Percentiles rank a stretch among this genome's conserved stretches.
These are phyloP conservation scores for Hygrophoropsis aurantiaca DNA, from an alignment of 768 basidiomycete genomes.

Conservation along the genomic window DNA sequence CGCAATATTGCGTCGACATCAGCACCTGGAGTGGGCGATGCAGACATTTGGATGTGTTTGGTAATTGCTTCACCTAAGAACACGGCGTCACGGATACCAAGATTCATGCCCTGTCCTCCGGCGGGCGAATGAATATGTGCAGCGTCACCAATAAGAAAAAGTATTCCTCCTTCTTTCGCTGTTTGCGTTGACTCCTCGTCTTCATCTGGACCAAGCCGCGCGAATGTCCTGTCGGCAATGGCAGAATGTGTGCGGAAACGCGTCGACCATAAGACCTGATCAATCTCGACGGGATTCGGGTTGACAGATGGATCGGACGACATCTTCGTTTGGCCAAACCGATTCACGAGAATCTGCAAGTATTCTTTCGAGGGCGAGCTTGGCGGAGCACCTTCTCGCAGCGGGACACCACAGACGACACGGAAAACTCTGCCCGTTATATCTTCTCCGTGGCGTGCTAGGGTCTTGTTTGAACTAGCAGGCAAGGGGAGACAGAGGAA, in stretches of 20 bases:
- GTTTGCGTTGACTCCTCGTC: not conserved
- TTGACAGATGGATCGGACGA: conserved; percentile 31
- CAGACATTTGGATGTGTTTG: conserved; percentile 22
- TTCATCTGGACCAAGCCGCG: conserved; percentile 17
- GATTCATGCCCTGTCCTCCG: conserved; percentile 54
- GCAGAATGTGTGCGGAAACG: conserved; percentile 43
- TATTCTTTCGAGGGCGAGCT: conserved; percentile 33
- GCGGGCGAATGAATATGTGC: conserved; percentile 52
- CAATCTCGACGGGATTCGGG: conserved; percentile 29
- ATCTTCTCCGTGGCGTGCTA: not conserved
- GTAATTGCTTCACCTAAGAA: conserved; percentile 38
- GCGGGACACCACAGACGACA: conserved; percentile 36
- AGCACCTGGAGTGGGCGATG: conserved; percentile 5
- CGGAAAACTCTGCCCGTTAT: conserved; percentile 27
- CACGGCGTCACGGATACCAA: conserved; percentile 51
- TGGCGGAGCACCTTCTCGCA: conserved; percentile 28
- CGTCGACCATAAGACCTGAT: conserved; percentile 38
- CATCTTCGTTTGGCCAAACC: conserved; percentile 30
- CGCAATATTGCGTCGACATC: conserved; percentile 27
- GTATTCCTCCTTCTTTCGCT: conserved; percentile 5
- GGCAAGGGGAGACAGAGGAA: conserved; percentile 36
- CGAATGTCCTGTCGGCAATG: conserved; percentile 36
- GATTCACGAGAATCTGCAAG: conserved; percentile 38
- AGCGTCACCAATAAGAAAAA: conserved; percentile 37
- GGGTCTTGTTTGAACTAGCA: not conserved